Evolutionary conservation across 345 rosid species (phyloP), one percentile per base, ranked within the genome.

Genomic region (Kernera saxatilis): DNA sequence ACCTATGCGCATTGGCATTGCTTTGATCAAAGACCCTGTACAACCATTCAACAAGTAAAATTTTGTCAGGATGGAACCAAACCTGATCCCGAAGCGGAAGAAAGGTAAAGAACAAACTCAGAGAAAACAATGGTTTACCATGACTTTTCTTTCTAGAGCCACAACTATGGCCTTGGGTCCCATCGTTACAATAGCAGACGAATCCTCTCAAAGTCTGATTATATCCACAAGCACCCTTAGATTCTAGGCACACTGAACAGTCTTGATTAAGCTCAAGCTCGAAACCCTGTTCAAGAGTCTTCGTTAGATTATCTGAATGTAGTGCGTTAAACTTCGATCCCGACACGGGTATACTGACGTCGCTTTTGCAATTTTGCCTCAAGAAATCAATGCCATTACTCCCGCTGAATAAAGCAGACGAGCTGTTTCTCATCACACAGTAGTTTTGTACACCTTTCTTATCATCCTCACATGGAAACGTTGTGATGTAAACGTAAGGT

Each of bases 171-270:
- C 17, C 33, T 9, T 6, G 13, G 27, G 58, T 48, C 15, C 21
- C 27, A 51, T 79, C 50, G 0, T 23, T 1, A 35, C 85, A 79
- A 41, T 65, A 77, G 53, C 85, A 82, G 40, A 64, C 15, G 19
- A 79, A 74, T 12, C 7, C 27, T 10, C 3, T 4, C 4, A 46
- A 50, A 0, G n/a, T 64, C 3, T 19, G 0, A 44, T 76, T 26
- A 43, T 55, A 75, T 18, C 84, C 86, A 46, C 86, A 85, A 51
- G 12, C 12, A 12, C 89, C 89, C 0, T 41, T 55, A 2, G 77
- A 57, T 0, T 0, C 0, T 2, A 1, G 0, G 37, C 89, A 85
- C 3, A 0, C 0, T 0, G 27, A 22, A 59, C 86, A 85, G 0
- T 22, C 2, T 1, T 10, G 0, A 13, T 70, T 72, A 29, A 60